These are phyloP conservation scores for Phytophthora sojae DNA, from an alignment of 352 stramenopile species.

Conservation along the genomic window DNA sequence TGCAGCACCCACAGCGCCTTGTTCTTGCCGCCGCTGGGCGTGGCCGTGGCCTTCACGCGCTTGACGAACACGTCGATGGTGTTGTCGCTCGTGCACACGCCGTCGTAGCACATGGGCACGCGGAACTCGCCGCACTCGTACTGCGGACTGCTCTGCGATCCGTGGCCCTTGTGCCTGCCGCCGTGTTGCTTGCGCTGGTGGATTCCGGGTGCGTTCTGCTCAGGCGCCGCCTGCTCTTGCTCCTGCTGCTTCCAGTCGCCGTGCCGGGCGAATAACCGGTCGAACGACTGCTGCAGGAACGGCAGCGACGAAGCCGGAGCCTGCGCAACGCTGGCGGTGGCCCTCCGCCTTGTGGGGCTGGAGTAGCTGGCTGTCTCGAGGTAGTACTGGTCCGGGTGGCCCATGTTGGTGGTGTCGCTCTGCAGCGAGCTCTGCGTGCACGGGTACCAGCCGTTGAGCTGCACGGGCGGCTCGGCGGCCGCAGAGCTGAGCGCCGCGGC, in stretches of 20 bases:
- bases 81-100: constrained; percentile 66
- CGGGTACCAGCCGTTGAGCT: constrained; percentile 71
- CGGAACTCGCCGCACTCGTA: constrained; percentile 74
- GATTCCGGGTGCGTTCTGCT: no score
- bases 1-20: constrained; percentile 80
- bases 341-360: constrained; percentile 9
- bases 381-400: constrained; percentile 49
- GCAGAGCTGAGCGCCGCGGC: constrained; percentile 1
- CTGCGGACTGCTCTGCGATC: constrained; percentile 5
- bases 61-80: constrained; percentile 71
- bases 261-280: constrained; percentile 39
- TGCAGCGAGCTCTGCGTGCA: constrained; percentile 48
- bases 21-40: constrained; percentile 12
- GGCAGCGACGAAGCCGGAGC: constrained; percentile 20
- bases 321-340: constrained; percentile 14
- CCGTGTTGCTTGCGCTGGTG: constrained; percentile 6
- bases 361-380: constrained; percentile 35
- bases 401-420: constrained; percentile 26
- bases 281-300: constrained; percentile 53
- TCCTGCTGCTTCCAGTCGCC: constrained; percentile 32
- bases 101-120: constrained; percentile 77
- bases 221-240: neutral
- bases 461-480: constrained; percentile 30
- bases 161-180: neutral
- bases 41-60: constrained; percentile 43